A percentile compares a stretch with the other conserved stretches of the same genome.
Evolutionary conservation across 139 green algal genomes (phyloP).

Genomic region (Tetraselmis chui): DNA sequence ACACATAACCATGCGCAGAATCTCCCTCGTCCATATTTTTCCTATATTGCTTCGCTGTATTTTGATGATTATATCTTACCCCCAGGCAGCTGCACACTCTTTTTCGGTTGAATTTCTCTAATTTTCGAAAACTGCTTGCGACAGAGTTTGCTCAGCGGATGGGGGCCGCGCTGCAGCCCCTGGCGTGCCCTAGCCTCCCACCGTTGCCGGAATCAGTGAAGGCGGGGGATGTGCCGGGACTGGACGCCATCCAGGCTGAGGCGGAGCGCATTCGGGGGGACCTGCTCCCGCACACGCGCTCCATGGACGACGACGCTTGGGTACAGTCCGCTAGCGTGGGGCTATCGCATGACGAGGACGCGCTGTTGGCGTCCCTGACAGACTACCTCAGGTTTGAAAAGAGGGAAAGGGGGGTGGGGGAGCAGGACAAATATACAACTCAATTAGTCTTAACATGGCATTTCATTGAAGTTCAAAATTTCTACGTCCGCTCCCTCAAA

Average conservation of each 20-base stretch:
- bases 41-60: too few species aligned
- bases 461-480: too few species aligned
- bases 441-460: too few species aligned
- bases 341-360: neutral
- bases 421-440: too few species aligned
- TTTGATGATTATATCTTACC: too few species aligned
- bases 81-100: too few species aligned
- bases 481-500: too few species aligned
- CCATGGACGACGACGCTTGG: neutral
- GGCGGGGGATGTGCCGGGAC: conserved; percentile 5
- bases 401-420: too few species aligned
- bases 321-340: neutral
- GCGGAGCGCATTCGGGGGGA: neutral
- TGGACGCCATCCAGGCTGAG: neutral
- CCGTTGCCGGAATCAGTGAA: neutral
- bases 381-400: neutral
- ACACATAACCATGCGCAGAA: too few species aligned
- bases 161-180: neutral
- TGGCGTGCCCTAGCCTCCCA: conserved; percentile 6
- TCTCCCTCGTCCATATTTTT: too few species aligned
- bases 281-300: neutral
- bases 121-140: too few species aligned
- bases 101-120: too few species aligned
- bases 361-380: neutral
- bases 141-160: conserved; percentile 9